These are phyloP conservation scores for Erythrobasidium hasegawianum DNA, from an alignment of 1,284 basidiomycete genomes.

Conservation along the genomic window DNA sequence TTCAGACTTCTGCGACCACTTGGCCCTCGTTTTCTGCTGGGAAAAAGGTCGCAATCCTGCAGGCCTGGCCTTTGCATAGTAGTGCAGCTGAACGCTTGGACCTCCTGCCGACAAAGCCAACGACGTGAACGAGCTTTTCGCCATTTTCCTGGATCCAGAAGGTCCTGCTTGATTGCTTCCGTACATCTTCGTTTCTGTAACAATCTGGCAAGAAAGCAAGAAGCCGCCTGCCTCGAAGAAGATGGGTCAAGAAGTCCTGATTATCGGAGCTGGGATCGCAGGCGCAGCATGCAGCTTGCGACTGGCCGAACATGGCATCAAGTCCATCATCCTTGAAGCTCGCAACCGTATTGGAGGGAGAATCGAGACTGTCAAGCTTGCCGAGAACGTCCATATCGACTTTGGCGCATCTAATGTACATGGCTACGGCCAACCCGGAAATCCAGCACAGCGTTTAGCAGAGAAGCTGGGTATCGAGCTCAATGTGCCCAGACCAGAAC, in stretches of 20 bases:
- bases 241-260: slow-evolving; percentile 45
- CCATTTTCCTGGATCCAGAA: too few relatives aligned
- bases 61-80: too few relatives aligned
- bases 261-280: slow-evolving; percentile 71
- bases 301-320: slow-evolving; percentile 86
- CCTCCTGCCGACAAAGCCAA: too few relatives aligned
- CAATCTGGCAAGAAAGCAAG: too few relatives aligned
- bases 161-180: too few relatives aligned
- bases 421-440: slow-evolving; percentile 25
- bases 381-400: slow-evolving; percentile 43
- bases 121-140: too few relatives aligned
- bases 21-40: too few relatives aligned
- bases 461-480: slow-evolving; percentile 30
- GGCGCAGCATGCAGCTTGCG: slow-evolving; percentile 69
- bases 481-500: slow-evolving; percentile 13
- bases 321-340: slow-evolving; percentile 84
- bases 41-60: too few relatives aligned
- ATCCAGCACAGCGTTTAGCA: slow-evolving; percentile 19
- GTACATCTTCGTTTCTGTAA: too few relatives aligned
- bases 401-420: slow-evolving; percentile 40
- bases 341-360: slow-evolving; percentile 87
- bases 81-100: too few relatives aligned
- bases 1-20: too few relatives aligned
- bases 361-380: slow-evolving; percentile 47
- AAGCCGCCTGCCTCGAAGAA: too few relatives aligned